Evolutionary conservation across 306 rosid genomes (phyloP), one percentile per base, ranked within the genome.

Genomic region (Myrica gale): DNA sequence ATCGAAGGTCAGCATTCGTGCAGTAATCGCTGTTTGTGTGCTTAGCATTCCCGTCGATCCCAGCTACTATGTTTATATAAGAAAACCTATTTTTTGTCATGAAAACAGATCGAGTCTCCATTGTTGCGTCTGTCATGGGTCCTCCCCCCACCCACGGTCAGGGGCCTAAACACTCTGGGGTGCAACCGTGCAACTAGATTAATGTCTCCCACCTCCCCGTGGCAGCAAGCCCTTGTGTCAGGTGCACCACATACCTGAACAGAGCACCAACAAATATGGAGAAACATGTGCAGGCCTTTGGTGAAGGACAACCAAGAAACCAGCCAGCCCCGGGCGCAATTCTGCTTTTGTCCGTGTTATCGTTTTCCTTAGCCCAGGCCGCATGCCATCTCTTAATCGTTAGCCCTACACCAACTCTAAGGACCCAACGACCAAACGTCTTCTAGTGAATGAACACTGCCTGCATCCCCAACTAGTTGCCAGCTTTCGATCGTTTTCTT

Each of bases 401-500:
- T 12, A 50, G 75, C 10, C 61, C 70, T 32, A 32, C 37, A 32
- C 37, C 37, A 32, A 32, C 37, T 32, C 37, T 32, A 32, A 32
- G 37, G 37, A 32, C 37, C 37, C 50, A 20, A 61, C 17, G 50
- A 17, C 54, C 41, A 46, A 48, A 44, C 75, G 26, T 46, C 17
- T 58, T 54, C 48, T 15, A 19, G 16, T 57, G 68, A 70, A 47
- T 62, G 23, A 47, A 47, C 48, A 74, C 53, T 32, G 19, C 9
- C 69, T n/a, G 50, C 73, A 68, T 13, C 61, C 53, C 52, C 21
- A 48, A 68, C 44, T n/a, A 19, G 20, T 78, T 16, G 76, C 26
- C 37, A 48, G 51, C 68, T 60, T 41, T 69, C n/a, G 69, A 56
- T 61, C 61, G 76, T 78, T 62, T 61, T 48, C 32, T 78, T 60